These are phyloP conservation scores for Ceratocystis papillata DNA, from an alignment of 2,329 filamentous ascomycete genomes.

Conservation along the genomic window DNA sequence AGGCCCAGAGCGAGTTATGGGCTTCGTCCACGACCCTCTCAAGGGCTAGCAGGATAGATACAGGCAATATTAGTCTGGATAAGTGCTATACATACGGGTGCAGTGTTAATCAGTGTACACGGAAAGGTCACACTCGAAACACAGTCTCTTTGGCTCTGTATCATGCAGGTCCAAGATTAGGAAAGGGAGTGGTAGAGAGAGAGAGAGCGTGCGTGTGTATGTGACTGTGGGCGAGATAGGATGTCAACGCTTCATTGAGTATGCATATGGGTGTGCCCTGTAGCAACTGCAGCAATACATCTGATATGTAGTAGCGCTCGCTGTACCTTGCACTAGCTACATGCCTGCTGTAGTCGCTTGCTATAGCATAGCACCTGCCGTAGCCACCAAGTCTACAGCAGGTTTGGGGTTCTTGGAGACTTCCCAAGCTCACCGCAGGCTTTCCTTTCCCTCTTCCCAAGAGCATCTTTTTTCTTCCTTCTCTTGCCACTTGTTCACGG, in stretches of 20 bases:
- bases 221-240: background rate
- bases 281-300: too few species aligned
- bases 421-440: background rate
- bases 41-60: background rate
- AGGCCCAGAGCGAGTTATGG: too few species aligned
- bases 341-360: too few species aligned
- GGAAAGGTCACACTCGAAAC: background rate
- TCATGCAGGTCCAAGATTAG: background rate
- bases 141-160: background rate
- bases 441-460: too few species aligned
- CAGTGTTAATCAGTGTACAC: background rate
- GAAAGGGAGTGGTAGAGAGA: background rate
- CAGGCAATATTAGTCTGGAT: too few species aligned
- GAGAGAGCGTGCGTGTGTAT: background rate
- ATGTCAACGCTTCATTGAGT: too few species aligned
- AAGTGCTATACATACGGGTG: background rate
- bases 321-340: too few species aligned
- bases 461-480: background rate
- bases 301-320: too few species aligned
- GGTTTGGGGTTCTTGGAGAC: background rate
- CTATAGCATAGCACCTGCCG: background rate
- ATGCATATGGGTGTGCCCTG: too few species aligned
- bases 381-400: background rate
- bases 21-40: too few species aligned
- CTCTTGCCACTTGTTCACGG: background rate